phyloP scores from a whole-genome alignment of 306 rosid species.

The Fragaria ananassa region DNA sequence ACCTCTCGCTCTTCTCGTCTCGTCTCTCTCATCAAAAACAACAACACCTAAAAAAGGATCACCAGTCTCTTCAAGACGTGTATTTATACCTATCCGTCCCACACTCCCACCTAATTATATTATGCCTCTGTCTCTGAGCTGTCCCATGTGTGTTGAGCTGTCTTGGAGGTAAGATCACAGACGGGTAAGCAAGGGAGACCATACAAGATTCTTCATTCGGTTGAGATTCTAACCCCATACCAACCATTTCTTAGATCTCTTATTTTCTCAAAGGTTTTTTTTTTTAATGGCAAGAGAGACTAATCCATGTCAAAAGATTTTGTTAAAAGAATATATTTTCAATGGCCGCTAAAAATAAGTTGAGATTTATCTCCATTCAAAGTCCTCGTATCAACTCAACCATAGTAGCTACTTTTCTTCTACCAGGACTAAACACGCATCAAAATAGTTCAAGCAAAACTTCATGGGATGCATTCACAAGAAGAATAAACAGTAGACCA shows the following conservation, averaged over 20 bases:
- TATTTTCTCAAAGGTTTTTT: too few relatives aligned
- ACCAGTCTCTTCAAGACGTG: neutral
- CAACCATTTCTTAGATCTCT: too few relatives aligned
- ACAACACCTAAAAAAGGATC: neutral
- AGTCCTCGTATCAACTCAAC: too few relatives aligned
- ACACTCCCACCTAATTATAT: neutral
- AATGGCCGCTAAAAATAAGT: too few relatives aligned
- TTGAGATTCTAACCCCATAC: neutral
- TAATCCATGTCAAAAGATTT: too few relatives aligned
- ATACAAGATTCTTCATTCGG: too few relatives aligned
- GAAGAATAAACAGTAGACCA: neutral
- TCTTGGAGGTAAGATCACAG: neutral
- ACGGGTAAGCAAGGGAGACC: neutral
- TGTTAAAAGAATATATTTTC: too few relatives aligned
- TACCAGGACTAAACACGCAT: too few relatives aligned
- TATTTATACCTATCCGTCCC: constrained; percentile 1
- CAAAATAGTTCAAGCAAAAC: too few relatives aligned
- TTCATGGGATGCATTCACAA: neutral
- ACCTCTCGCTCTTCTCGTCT: neutral
- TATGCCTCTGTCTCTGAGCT: neutral
- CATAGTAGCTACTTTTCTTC: too few relatives aligned
- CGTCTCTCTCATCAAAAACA: neutral
- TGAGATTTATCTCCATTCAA: too few relatives aligned
- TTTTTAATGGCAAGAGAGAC: too few relatives aligned
- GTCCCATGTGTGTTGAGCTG: neutral